Evolutionary conservation across 495 filamentous ascomycete genomes (phyloP), one percentile per base, ranked within the genome.

Genomic region (Penicillium cataractarum): DNA sequence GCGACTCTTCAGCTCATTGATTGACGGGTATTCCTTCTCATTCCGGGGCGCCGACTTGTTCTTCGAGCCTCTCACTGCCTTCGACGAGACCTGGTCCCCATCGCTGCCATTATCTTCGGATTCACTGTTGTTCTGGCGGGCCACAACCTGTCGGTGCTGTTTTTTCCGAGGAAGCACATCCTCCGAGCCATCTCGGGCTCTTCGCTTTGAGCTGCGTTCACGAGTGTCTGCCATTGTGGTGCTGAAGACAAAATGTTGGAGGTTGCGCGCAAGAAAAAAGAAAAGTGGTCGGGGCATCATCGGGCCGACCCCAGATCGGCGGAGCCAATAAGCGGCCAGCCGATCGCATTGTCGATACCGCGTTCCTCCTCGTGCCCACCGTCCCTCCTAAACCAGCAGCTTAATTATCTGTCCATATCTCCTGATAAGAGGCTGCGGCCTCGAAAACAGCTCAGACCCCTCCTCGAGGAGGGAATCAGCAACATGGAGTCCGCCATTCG

Each of bases 401-500:
- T 61, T 33, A 42, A 49, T 59, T 46, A 52, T 37, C 57, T 51
- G 57, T 60, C 55, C 31, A 50, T 44, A 27, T 53, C 57, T 61
- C 22, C 31, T 22, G 15, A 44, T 26, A 10, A 33, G 62, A 67
- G 60, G 67, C 65, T 60, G 32, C 58, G 63, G 60, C 57, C 54
- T 62, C 64, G 50, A 24, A 17, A 27, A 48, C 37, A 51, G 57
- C 49, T 51, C 19, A 32, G 17, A 49, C 29, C 12, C 40, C 64
- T 26, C 9, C 10, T 57, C 31, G 33, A 59, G n/a, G 22, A 37
- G 32, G 24, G 40, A 24, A 15, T 19, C 51, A 63, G 55, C 64
- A 57, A 32, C 44, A 89, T 89, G 88, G 87, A 89, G 72, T 84
- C 83, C 26, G 88, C 87, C 17, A 89, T 97, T 69, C 87, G 92